Conservation (phyloP, 805 yeast genomes). For the Isabelozyma gotoi region DNA sequence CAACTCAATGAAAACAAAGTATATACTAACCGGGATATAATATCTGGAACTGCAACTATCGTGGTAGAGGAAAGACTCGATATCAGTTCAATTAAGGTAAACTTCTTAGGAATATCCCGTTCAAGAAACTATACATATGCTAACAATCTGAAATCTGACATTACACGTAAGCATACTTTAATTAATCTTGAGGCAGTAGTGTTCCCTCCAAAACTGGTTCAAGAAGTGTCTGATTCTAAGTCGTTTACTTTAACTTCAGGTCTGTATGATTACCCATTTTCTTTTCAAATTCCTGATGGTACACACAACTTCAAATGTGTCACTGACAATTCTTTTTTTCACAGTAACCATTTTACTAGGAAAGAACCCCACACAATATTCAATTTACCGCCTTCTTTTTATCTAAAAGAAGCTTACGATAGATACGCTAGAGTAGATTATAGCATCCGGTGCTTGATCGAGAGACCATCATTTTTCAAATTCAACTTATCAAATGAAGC, state of each 20-base stretch:
- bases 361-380: neutral
- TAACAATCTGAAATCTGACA: neutral
- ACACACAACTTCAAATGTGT: neutral
- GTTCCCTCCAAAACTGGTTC: neutral
- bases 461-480: neutral
- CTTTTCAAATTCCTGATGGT: neutral
- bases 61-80: neutral
- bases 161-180: neutral
- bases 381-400: neutral
- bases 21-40: neutral
- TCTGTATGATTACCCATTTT: neutral
- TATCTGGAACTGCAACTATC: neutral
- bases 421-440: neutral
- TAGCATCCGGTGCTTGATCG: neutral
- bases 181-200: neutral
- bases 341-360: neutral
- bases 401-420: neutral
- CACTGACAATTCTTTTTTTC: neutral
- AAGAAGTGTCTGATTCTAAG: neutral
- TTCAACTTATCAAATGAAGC: neutral
- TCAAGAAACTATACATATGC: neutral
- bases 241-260: neutral
- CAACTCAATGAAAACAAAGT: neutral
- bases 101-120: neutral
- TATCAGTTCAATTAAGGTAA: neutral